A percentile compares a stretch with the other conserved stretches of the same genome.
Evolutionary conservation across 2,329 filamentous ascomycete genomes (phyloP).

Genomic region (Anisogramma anomala): DNA sequence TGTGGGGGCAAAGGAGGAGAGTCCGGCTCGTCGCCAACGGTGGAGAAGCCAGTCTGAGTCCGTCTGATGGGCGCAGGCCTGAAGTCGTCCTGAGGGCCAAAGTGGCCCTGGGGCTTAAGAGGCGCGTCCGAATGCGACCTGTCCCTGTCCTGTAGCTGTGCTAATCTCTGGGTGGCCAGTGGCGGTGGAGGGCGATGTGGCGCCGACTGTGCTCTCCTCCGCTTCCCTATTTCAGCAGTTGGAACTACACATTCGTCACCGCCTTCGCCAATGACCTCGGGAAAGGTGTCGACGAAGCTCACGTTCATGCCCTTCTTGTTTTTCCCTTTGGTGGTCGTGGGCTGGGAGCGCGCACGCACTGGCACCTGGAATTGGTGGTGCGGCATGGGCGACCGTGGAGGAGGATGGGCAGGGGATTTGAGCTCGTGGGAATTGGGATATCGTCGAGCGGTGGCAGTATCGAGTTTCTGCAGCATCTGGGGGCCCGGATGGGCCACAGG

Average conservation of each 20-base stretch:
- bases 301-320: slow-evolving; percentile 55
- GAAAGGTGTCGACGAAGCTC: slow-evolving; percentile 58
- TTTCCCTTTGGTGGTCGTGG: slow-evolving; percentile 33
- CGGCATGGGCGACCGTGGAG: slow-evolving; percentile 13
- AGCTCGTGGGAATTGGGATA: slow-evolving; percentile 44
- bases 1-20: slow-evolving; percentile 1
- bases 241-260: slow-evolving; percentile 74
- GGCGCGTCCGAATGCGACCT: slow-evolving; percentile 18
- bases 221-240: slow-evolving; percentile 56
- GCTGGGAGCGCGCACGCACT: slow-evolving; percentile 31
- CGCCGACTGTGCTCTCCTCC: slow-evolving; percentile 33
- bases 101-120: slow-evolving; percentile 33
- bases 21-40: slow-evolving; percentile 19
- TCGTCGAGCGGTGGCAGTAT: slow-evolving; percentile 42
- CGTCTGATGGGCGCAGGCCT: slow-evolving; percentile 42
- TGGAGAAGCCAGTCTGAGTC: slow-evolving; percentile 44
- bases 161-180: slow-evolving; percentile 10
- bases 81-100: slow-evolving; percentile 41
- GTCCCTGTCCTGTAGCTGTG: slow-evolving; percentile 20
- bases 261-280: slow-evolving; percentile 80
- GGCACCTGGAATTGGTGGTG: slow-evolving; percentile 31
- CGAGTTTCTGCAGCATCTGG: slow-evolving; percentile 39
- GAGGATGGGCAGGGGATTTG: slow-evolving; percentile 22
- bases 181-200: slow-evolving; percentile 23
- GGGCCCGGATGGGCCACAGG: slow-evolving; percentile 41